Evolutionary conservation across 805 yeast genomes (phyloP).

Genomic region (Candida glaebosa): DNA sequence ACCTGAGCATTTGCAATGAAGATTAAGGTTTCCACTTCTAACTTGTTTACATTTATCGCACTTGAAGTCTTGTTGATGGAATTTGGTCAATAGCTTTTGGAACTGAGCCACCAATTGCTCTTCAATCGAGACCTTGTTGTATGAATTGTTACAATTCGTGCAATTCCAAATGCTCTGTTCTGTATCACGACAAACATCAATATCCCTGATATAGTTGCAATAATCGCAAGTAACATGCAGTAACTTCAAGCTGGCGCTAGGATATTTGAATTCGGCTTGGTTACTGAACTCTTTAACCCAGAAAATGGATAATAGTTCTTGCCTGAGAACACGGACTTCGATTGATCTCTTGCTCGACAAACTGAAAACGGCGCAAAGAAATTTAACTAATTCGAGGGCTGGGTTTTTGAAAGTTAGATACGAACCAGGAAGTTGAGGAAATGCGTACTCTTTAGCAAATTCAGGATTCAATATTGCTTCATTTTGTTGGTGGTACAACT

Average conservation of each 20-base stretch:
- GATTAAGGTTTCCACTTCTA: slow-evolving; percentile 64
- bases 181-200: slow-evolving; percentile 78
- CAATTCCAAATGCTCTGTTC: slow-evolving; percentile 57
- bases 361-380: slow-evolving; percentile 65
- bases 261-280: slow-evolving; percentile 69
- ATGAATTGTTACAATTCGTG: slow-evolving; percentile 58
- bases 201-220: slow-evolving; percentile 70
- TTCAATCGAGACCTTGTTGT: slow-evolving; percentile 69
- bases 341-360: slow-evolving; percentile 61
- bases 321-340: slow-evolving; percentile 72
- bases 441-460: slow-evolving; percentile 59
- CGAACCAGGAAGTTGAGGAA: slow-evolving; percentile 78
- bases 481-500: slow-evolving; percentile 63
- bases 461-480: slow-evolving; percentile 70
- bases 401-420: slow-evolving; percentile 61
- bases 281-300: slow-evolving; percentile 83
- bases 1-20: slow-evolving; percentile 87
- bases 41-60: slow-evolving; percentile 75
- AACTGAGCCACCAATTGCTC: slow-evolving; percentile 72
- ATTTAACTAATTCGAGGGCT: slow-evolving; percentile 74
- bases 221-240: slow-evolving; percentile 72
- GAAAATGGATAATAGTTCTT: slow-evolving; percentile 66
- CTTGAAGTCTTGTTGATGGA: slow-evolving; percentile 72
- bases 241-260: slow-evolving; percentile 65
- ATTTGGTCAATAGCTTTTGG: slow-evolving; percentile 52